Evolutionary conservation across 805 yeast genomes (phyloP), one percentile per base, ranked within the genome.

Genomic region (Metschnikowia sp.): DNA sequence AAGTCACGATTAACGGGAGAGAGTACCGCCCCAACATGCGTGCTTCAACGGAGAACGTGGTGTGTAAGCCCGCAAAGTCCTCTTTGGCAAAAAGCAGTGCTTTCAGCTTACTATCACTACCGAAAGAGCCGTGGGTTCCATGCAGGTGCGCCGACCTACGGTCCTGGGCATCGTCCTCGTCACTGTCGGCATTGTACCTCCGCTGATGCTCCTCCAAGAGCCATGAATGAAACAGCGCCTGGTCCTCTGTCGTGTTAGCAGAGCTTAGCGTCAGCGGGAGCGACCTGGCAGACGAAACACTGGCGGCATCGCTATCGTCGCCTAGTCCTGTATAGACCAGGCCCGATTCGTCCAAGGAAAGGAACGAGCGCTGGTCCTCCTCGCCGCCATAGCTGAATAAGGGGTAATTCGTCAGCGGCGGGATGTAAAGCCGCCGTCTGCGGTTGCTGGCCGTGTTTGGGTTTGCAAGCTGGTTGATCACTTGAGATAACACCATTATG

Each of bases 381-480:
- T 72, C 76, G 4, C 60, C 69, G 6, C 77, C 77, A 52, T 71
- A 72, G 43, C 61, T 60, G 54, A 73, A 73, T 28, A 73, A 54
- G 5, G 77, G 77, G 41, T 57, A 59, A 38, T 72, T 67, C 7
- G 77, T 73, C 7, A 75, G 68, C 1, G 77, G 77, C 3, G 77
- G 77, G 15, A 73, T 70, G 55, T 61, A 72, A 18, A 73, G 58
- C 37, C 73, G 56, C 48, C 77, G 57, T 47, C 76, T 59, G 46
- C 75, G 59, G 18, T 69, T 70, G 39, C 50, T 52, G 32, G 62
- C 59, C 10, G 65, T 62, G 41, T 62, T 62, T 30, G 76, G 74
- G 53, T 70, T 70, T 39, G 75, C 74, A 40, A 72, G 60, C 55
- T 63, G 64, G 53, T 72, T 72, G 42, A 72, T 70, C 8, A 67